Base-by-base conservation (phyloP, 1,284 basidiomycete species). In the Pholiota adiposa region DNA sequence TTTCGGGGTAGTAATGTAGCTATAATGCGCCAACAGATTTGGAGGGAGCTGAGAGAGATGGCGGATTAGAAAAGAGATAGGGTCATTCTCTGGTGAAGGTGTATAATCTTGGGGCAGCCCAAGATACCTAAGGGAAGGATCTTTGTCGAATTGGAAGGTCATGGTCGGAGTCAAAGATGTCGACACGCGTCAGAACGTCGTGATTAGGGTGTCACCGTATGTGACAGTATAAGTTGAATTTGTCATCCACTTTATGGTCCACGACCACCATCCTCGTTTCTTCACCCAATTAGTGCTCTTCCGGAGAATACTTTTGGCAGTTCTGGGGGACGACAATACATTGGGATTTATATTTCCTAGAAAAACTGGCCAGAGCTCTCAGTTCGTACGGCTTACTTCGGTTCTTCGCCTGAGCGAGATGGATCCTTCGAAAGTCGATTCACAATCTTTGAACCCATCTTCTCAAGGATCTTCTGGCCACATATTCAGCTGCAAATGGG, bases 21-120 rank as follows among this genome's bases (percentile, higher is more conserved):
- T 85, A 74, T 89, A 92, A 36, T 77, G 76, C 6, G 68, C 61
- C 16, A 85, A 74, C 18, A 92, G 72, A 68, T 92, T 81, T 7
- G 86, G 86, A n/a, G 90, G 91, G 4, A 93, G 81, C 51, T 86
- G 73, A 43, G 76, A 72, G 16, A 93, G 65, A 73, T 92, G 81
- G 62, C 74, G 77, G 9, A 67, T 70, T 55, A 93, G 79, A 70
- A 93, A 93, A 5, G 79, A 72, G 53, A 90, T 75, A 1, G 90
- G 86, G 8, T 80, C 75, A n/a, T 69, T 63, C 19, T 74, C 69
- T n/a, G 90, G 91, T 12, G 80, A 83, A 0, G 89, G 90, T 23
- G 72, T 68, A 67, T 89, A 86, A 61, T 82, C 78, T 0, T 69
- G 60, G 19, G 85, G 78, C 14, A 93, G 79, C 6, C 80, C 83